phyloP scores from a whole-genome alignment of 2,329 filamentous ascomycete genomes.

The Coniochaeta sp. region DNA sequence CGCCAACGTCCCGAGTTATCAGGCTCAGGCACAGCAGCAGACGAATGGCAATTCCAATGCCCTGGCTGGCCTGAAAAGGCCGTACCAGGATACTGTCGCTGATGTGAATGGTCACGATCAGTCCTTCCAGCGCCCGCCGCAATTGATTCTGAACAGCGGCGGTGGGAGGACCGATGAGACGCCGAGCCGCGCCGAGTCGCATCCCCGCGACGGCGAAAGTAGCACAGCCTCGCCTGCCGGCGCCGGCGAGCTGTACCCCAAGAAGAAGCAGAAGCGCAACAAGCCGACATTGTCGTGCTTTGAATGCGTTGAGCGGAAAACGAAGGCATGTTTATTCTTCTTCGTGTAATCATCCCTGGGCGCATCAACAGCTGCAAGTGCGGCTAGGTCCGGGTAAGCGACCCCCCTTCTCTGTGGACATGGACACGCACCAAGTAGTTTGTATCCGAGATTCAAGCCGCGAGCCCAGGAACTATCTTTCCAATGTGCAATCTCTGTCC shows the following conservation, averaged over 20 bases:
- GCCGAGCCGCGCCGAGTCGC: background rate
- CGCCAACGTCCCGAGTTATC: background rate
- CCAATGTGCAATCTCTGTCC: background rate
- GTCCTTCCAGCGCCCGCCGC: background rate
- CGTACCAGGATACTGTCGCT: background rate
- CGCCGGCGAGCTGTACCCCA: constrained; percentile 26
- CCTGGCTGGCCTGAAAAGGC: background rate
- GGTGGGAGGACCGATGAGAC: background rate
- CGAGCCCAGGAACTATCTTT: background rate
- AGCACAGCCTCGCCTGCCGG: constrained; percentile 15
- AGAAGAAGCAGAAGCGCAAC: constrained; percentile 75
- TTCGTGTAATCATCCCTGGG: background rate
- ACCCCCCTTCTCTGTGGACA: too few species aligned
- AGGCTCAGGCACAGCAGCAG: background rate
- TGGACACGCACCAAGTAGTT: too few species aligned
- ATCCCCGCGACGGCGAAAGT: constrained; percentile 13
- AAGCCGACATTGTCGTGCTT: constrained; percentile 74
- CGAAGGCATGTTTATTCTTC: constrained; percentile 46
- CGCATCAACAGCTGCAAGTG: background rate
- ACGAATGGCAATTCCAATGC: background rate
- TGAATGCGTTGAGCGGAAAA: constrained; percentile 77
- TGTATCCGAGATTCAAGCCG: too few species aligned
- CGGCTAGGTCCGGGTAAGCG: too few species aligned
- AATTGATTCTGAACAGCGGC: background rate
- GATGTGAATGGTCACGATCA: background rate